Evolutionary conservation across 768 basidiomycete species (phyloP).

Genomic region (Aureoboletus auriporus): DNA sequence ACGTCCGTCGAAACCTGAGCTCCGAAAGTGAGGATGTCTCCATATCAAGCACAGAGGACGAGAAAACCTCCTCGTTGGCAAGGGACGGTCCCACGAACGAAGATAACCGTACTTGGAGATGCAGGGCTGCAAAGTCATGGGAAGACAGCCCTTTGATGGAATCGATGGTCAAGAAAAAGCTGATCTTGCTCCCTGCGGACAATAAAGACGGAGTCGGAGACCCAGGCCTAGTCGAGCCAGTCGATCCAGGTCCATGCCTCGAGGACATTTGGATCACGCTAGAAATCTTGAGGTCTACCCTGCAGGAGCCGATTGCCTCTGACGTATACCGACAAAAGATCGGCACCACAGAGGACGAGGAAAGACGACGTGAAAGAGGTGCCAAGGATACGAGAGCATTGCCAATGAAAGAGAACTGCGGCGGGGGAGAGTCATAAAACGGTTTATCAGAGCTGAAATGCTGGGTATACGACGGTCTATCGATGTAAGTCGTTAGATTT

Average conservation of each 20-base stretch:
- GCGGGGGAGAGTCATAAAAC: slow-evolving; percentile 85
- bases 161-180: slow-evolving; percentile 83
- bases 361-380: slow-evolving; percentile 71
- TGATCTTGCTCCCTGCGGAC: slow-evolving; percentile 75
- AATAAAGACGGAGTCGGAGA: slow-evolving; percentile 69
- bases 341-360: slow-evolving; percentile 72
- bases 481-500: slow-evolving; percentile 84
- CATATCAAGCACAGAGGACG: slow-evolving; percentile 72
- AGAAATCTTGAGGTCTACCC: slow-evolving; percentile 78
- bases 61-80: slow-evolving; percentile 75
- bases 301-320: slow-evolving; percentile 94
- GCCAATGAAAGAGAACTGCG: slow-evolving; percentile 91
- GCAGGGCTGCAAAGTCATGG: slow-evolving; percentile 83
- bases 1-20: slow-evolving; percentile 78
- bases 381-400: slow-evolving; percentile 80
- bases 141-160: slow-evolving; percentile 84
- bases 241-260: slow-evolving; percentile 57
- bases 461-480: slow-evolving; percentile 87
- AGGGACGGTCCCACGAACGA: slow-evolving; percentile 75
- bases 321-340: slow-evolving; percentile 93
- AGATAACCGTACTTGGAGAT: slow-evolving; percentile 85
- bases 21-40: slow-evolving; percentile 68
- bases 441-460: slow-evolving; percentile 94
- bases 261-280: slow-evolving; percentile 58
- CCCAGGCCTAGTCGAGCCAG: slow-evolving; percentile 65